Base-by-base conservation (phyloP, 352 stramenopile species). In the Peronosclerospora sorghi region DNA sequence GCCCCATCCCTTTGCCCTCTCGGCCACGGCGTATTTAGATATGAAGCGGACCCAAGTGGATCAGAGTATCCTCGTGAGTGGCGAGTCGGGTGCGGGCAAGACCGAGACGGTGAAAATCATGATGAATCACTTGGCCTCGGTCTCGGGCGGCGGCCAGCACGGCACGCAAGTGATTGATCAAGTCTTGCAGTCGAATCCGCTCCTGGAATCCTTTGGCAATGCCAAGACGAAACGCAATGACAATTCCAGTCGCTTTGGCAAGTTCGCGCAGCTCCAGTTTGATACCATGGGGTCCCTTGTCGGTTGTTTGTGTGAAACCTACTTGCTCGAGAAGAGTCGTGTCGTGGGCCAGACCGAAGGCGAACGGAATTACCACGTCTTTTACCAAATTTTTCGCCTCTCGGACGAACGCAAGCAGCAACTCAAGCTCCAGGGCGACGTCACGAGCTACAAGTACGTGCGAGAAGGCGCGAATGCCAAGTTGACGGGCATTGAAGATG, bases 281-380 rank as follows among this genome's bases (percentile, higher is more conserved):
- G 71, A 86, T 56, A 39, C 28, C 5, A 49, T 63, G 18, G 73
- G 76, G 2, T 78, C 63, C 13, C 65, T 84, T 14, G 73, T 86
- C 7, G 76, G 76, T 10, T 74, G 73, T 42, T 61, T 75, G 21
- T 83, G 69, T 36, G 73, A 86, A 47, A 97, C 92, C 1, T 98
- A 98, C 61, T 61, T 98, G 26, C 67, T 98, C 8, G 95, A 98
- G 60, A 98, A 98, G 61, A 94, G 87, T 27, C 87, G 95, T 13
- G 76, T 98, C 3, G 78, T 97, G 3, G 69, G 77, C 37, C 91
- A 97, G 64, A 74, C 73, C 1, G 35, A 68, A 14, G 83, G 86
- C 0, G 95, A 98, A 63, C 70, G 95, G 32, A 98, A 98, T 63
- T 98, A 97, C 75, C 95, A 99, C 65, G 81, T 98, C 26, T 98